Evolutionary conservation across 768 basidiomycete genomes (phyloP).

Genomic region (Ramaria sp.): DNA sequence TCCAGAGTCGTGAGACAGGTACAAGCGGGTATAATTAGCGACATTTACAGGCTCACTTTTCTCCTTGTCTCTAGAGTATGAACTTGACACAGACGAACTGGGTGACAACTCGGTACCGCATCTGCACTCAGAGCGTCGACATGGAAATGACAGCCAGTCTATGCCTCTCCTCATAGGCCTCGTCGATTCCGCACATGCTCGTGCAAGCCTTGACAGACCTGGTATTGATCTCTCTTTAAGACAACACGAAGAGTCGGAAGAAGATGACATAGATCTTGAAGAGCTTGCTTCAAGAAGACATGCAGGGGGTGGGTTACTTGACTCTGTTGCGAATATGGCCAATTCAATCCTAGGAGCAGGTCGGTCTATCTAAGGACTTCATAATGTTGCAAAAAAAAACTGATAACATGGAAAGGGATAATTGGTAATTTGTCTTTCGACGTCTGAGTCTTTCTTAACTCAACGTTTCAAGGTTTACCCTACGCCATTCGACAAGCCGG

Average conservation of each 20-base stretch:
- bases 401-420: conserved; percentile 36
- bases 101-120: conserved; percentile 36
- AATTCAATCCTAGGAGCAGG: conserved; percentile 95
- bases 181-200: conserved; percentile 48
- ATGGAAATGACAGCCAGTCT: conserved; percentile 30
- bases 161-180: conserved; percentile 77
- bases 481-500: conserved; percentile 94
- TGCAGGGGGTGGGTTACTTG: conserved; percentile 63
- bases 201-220: conserved; percentile 46
- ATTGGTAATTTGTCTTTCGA: conserved; percentile 37
- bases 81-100: conserved; percentile 74
- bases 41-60: no score
- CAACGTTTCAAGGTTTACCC: conserved; percentile 54
- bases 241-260: conserved; percentile 22
- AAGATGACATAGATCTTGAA: conserved; percentile 48
- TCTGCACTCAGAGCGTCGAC: conserved; percentile 25
- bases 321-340: conserved; percentile 88
- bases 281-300: conserved; percentile 55
- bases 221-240: conserved; percentile 30
- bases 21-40: no score
- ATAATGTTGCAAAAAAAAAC: background rate
- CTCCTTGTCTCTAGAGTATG: conserved; percentile 45
- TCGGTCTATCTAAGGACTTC: conserved; percentile 27
- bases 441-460: background rate
- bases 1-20: conserved; percentile 42